These are phyloP conservation scores for Eremothecium sinecaudum DNA, from an alignment of 1,139 yeast species.

Conservation along the genomic window DNA sequence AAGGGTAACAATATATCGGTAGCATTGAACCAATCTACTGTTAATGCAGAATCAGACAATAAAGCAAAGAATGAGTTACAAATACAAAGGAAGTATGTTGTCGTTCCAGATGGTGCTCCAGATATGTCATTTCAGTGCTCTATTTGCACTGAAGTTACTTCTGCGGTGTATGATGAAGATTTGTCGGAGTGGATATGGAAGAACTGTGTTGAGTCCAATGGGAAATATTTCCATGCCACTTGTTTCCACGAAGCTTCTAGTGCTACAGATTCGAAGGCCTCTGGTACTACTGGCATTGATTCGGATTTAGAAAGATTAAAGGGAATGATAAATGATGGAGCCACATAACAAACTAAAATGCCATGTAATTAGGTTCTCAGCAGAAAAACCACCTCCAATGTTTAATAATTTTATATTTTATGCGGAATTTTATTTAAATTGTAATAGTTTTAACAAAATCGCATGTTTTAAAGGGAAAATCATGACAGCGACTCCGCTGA, in stretches of 20 bases:
- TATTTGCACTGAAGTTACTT: conserved; percentile 74
- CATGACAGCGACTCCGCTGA: too few species aligned
- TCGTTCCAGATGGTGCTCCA: conserved; percentile 61
- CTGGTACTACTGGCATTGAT: conserved; percentile 9
- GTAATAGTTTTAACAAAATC: too few species aligned
- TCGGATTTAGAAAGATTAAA: conserved; percentile 20
- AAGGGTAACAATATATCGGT: conserved; percentile 6
- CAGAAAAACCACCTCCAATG: too few species aligned
- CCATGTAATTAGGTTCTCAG: too few species aligned
- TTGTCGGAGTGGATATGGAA: conserved; percentile 95
- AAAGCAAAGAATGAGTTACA: conserved; percentile 6
- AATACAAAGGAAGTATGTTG: conserved; percentile 35
- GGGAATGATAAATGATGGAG: conserved; percentile 10
- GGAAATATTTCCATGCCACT: conserved; percentile 68
- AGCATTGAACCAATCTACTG: conserved; percentile 8
- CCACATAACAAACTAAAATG: too few species aligned
- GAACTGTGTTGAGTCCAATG: conserved; percentile 62
- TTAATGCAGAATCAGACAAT: conserved; percentile 5
- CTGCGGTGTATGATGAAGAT: conserved; percentile 78
- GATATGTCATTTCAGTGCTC: conserved; percentile 71
- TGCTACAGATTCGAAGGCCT: conserved; percentile 17
- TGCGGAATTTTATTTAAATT: too few species aligned
- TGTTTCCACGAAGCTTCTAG: conserved; percentile 69
- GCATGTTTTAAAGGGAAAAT: too few species aligned
- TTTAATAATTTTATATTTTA: too few species aligned